These are phyloP conservation scores for Phytopythium delawarense DNA, from an alignment of 352 stramenopile species.

Conservation along the genomic window DNA sequence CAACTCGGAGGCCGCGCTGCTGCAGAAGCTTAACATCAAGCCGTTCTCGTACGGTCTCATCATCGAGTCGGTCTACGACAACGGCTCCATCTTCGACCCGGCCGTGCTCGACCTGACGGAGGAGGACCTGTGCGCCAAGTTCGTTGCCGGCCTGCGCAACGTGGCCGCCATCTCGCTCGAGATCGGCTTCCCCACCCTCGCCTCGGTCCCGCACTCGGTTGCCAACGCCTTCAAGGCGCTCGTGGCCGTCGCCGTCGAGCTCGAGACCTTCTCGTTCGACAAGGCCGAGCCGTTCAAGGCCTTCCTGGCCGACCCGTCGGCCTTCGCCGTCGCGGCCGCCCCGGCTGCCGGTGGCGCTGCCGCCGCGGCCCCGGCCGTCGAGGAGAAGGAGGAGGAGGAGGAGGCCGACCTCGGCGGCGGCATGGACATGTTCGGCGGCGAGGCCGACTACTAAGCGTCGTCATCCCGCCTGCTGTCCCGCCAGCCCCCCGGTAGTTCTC, in stretches of 20 bases:
- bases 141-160: conserved; percentile 91
- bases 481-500: background rate
- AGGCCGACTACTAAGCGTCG: conserved; percentile 63
- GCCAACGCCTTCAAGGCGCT: conserved; percentile 98
- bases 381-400: conserved; percentile 75
- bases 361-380: conserved; percentile 42
- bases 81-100: conserved; percentile 98
- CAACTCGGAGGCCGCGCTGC: conserved; percentile 97
- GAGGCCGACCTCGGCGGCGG: conserved; percentile 82
- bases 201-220: conserved; percentile 98
- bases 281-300: conserved; percentile 97
- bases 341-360: conserved; percentile 78
- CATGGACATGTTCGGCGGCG: conserved; percentile 85
- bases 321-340: conserved; percentile 87
- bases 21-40: conserved; percentile 99
- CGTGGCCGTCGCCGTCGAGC: conserved; percentile 94
- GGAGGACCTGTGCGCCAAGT: conserved; percentile 95
- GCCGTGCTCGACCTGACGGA: conserved; percentile 98
- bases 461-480: background rate
- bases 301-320: conserved; percentile 93
- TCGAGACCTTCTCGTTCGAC: conserved; percentile 96
- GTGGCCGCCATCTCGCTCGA: conserved; percentile 95
- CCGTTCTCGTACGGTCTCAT: conserved; percentile 99
- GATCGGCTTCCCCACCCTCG: conserved; percentile 95
- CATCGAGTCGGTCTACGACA: conserved; percentile 97